These are phyloP conservation scores for Coemansia linderi DNA, from an alignment of 371 early-diverging fungal species.

Conservation along the genomic window DNA sequence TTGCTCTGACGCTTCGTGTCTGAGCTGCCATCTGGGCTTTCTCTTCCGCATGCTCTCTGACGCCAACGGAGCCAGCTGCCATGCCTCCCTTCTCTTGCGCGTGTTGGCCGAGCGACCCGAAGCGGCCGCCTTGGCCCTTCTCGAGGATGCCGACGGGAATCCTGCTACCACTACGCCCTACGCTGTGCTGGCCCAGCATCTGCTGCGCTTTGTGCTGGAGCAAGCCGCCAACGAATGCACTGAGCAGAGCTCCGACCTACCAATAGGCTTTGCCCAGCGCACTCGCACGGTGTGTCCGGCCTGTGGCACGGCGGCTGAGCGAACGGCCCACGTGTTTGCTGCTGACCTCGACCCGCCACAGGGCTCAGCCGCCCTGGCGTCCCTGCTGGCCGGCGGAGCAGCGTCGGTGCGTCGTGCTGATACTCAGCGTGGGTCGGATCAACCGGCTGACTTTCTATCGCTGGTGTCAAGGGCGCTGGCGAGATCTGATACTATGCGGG, in stretches of 20 bases:
- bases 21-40: constrained; percentile 90
- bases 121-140: constrained; percentile 74
- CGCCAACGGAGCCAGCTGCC: constrained; percentile 89
- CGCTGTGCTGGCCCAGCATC: constrained; percentile 77
- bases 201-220: constrained; percentile 87
- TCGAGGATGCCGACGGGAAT: constrained; percentile 62
- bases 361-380: constrained; percentile 28
- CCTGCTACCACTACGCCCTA: constrained; percentile 66
- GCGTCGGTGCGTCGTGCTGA: constrained; percentile 42
- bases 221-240: constrained; percentile 70
- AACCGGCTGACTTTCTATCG: constrained; percentile 11
- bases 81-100: constrained; percentile 86
- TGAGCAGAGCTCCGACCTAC: constrained; percentile 29
- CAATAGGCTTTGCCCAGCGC: constrained; percentile 42
- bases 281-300: constrained; percentile 29
- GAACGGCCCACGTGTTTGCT: constrained; percentile 36
- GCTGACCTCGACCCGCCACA: constrained; percentile 44
- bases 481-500: constrained; percentile 25
- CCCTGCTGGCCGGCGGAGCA: constrained; percentile 44
- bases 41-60: constrained; percentile 84
- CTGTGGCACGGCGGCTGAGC: constrained; percentile 17
- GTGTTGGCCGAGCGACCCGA: constrained; percentile 82
- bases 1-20: constrained; percentile 76
- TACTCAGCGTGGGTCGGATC: constrained; percentile 11
- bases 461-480: constrained; percentile 31